Evolutionary conservation across 495 filamentous ascomycete species (phyloP), one percentile per base, ranked within the genome.

Genomic region (Neurospora terricola): DNA sequence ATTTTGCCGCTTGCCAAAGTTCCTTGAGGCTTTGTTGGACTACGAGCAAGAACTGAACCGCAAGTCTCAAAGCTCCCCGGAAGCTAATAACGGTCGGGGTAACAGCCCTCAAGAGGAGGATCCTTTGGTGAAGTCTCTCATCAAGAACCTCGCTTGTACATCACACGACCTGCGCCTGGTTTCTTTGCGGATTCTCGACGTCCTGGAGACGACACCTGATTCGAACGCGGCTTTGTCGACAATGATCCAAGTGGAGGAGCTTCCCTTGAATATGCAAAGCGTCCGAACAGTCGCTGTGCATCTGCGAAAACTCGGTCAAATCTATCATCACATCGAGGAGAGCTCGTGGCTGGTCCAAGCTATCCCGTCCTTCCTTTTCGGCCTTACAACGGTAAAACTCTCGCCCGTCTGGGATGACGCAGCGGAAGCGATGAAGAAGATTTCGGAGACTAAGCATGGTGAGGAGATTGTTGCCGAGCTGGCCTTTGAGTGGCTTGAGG

Each of bases 401-500:
- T 85, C 93, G 6, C 92, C 91, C 18, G 80, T 95, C 27, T 97
- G 94, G 92, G 93, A 97, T 74, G 93, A 97, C 75, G 89, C 92
- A 18, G 87, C 90, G 39, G 86, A 88, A 34, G 89, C 91, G 18
- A 80, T 99, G 78, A 91, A 92, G 75, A 86, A 90, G 36, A 90
- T 98, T 69, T 88, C 90, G 23, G 88, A 92, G 74, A 86, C 85
- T 36, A 88, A 90, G 42, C 82, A 79, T 48, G 93, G 93, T 5
- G 93, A 97, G 76, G 90, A 90, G 39, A 83, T 87, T 36, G 87
- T 98, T 62, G 89, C 90, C 2, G 86, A 89, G 30, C 80, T 97
- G 40, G 90, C 91, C 5, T 93, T 97, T 74, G 82, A 87, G 59
- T 98, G 94, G 95, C 82, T 99, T 18, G 87, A 91, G 59, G 82